These are phyloP conservation scores for Rhodotorula kratochvilovae DNA, from an alignment of 768 basidiomycete genomes.

Conservation along the genomic window DNA sequence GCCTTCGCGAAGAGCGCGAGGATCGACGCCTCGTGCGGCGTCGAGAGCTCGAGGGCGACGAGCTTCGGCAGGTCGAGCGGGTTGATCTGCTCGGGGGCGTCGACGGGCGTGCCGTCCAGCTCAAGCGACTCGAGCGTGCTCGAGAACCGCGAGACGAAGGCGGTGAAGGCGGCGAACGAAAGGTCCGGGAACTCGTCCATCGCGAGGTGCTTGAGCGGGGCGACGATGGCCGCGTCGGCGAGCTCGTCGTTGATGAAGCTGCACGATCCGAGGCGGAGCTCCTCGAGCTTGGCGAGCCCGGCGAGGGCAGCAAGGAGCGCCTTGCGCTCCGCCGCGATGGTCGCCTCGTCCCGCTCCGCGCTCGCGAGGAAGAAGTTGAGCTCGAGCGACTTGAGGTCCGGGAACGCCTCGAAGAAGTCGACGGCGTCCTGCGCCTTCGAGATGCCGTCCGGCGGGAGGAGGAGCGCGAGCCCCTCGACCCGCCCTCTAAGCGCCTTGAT, in stretches of 20 bases:
- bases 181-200: constrained; percentile 1
- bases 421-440: background rate
- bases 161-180: background rate
- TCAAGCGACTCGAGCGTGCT: background rate
- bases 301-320: background rate
- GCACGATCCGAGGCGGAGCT: constrained; percentile 4
- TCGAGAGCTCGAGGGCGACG: constrained; percentile 2
- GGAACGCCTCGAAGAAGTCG: background rate
- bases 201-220: constrained; percentile 14
- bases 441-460: background rate
- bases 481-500: background rate
- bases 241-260: constrained; percentile 1
- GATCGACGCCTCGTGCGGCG: background rate
- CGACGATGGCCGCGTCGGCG: background rate
- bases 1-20: background rate
- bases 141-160: constrained; percentile 6
- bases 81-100: background rate
- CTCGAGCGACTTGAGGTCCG: constrained; percentile 7
- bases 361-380: background rate
- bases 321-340: background rate
- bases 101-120: constrained; percentile 1
- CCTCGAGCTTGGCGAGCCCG: background rate
- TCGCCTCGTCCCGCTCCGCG: background rate
- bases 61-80: constrained; percentile 7
- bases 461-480: background rate